These are phyloP conservation scores for Fusarium oxysporum DNA, from an alignment of 2,329 filamentous ascomycete species.

Conservation along the genomic window DNA sequence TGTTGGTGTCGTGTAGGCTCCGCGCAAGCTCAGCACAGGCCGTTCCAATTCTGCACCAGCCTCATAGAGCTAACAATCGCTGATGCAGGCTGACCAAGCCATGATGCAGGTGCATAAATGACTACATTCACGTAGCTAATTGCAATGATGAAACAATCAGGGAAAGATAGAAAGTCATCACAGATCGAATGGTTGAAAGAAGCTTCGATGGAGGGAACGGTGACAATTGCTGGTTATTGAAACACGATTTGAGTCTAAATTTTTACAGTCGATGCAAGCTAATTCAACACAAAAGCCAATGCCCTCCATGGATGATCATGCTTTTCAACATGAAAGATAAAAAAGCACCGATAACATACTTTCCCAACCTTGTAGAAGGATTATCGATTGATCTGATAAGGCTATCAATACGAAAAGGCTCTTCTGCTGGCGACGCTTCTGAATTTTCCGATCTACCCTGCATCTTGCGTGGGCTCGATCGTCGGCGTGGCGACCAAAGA, in stretches of 20 bases:
- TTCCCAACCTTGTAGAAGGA: rapidly evolving
- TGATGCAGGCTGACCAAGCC: not conserved
- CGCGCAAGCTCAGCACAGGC: not conserved
- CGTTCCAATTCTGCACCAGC: too few species aligned
- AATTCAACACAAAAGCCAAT: rapidly evolving
- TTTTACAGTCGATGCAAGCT: too few species aligned
- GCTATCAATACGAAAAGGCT: not conserved
- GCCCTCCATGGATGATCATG: too few species aligned
- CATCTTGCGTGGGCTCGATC: not conserved
- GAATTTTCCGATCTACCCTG: not conserved
- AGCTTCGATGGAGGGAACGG: rapidly evolving
- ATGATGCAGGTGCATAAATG: rapidly evolving
- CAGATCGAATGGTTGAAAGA: rapidly evolving
- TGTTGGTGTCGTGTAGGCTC: not conserved
- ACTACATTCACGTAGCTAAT: not conserved
- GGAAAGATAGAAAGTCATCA: rapidly evolving
- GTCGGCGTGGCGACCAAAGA: not conserved
- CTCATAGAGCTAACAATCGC: not conserved
- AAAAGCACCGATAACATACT: rapidly evolving
- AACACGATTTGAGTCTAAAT: rapidly evolving
- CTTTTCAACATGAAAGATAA: too few species aligned
- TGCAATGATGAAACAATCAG: rapidly evolving
- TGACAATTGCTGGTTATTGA: rapidly evolving
- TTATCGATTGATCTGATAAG: not conserved
- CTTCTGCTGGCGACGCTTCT: not conserved